Evolutionary conservation across 257 asterid species (phyloP), one percentile per base, ranked within the genome.

Genomic region (Solanum chaucha): DNA sequence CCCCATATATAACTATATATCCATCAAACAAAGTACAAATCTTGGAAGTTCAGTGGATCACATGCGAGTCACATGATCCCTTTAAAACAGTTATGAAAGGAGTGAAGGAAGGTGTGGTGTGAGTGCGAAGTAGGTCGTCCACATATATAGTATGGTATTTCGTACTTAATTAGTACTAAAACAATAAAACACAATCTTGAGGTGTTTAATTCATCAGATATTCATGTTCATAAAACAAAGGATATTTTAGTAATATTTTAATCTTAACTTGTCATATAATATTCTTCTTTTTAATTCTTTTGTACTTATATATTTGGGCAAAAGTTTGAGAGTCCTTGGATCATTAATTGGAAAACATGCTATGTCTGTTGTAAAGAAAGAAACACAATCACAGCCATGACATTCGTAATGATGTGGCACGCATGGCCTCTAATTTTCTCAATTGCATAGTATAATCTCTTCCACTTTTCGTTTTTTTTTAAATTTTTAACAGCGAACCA

Each of bases 171-270:
- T 51, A 40, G 55, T 85, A 77, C 35, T 51, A 51, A 34, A 36
- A 59, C 70, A 61, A 58, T 24, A 44, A 46, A 86, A 87, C 87
- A 87, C 87, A 89, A 87, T 87, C 87, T 87, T 87, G 41, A 71
- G 26, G 83, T 51, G 84, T 72, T 72, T 81, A 58, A 72, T 87
- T 34, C 80, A 36, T 74, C 20, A 77, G 88, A 84, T 82, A 24
- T 48, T 80, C 26, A 82, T 75, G 44, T 61, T 78, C 26, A 64
- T 73, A 70, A 70, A 68, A n/a, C 32, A 46, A 41, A 44, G 64
- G 44, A 35, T 65, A 58, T 70, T 85, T 85, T 26, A 85, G 68
- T 74, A 85, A 44, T 32, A 44, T 20, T 85, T 24, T 84, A 38
- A 30, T 65, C 38, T 83, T 40, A 41, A 34, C 36, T 58, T 12